A percentile compares a stretch with the other conserved stretches of the same genome.
phyloP scores from a whole-genome alignment of 371 early-diverging fungal genomes.

The Gilbertella persicaria region DNA sequence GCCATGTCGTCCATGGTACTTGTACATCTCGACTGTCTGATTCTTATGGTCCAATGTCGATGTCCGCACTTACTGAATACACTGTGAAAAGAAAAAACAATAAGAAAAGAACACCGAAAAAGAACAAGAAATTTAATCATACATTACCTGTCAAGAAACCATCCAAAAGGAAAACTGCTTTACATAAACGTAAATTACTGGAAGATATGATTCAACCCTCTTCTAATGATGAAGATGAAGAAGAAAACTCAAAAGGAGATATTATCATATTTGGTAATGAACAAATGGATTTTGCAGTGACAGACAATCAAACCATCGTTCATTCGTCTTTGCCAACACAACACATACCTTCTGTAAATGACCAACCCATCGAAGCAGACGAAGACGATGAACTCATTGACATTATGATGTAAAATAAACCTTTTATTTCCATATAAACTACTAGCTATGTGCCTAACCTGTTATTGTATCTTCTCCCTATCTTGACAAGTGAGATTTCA shows the following conservation, averaged over 20 bases:
- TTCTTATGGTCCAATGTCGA: slow-evolving; percentile 19
- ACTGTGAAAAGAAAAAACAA: slow-evolving; percentile 1
- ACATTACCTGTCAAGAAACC: slow-evolving; percentile 13
- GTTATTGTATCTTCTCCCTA: no score
- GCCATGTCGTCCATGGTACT: slow-evolving; percentile 16
- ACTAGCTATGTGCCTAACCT: background rate
- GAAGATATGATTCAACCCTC: slow-evolving; percentile 28
- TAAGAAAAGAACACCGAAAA: background rate
- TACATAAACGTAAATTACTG: slow-evolving; percentile 24
- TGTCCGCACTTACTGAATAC: slow-evolving; percentile 16
- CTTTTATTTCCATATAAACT: background rate
- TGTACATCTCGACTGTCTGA: slow-evolving; percentile 1
- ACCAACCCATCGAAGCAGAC: slow-evolving; percentile 8
- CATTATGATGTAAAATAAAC: slow-evolving; percentile 31
- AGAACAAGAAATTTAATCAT: slow-evolving; percentile 2
- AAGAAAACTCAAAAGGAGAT: slow-evolving; percentile 8
- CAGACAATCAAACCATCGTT: slow-evolving; percentile 33
- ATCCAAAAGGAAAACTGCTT: slow-evolving; percentile 15
- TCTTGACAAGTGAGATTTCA: no score
- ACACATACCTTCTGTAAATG: background rate
- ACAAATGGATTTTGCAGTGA: slow-evolving; percentile 25
- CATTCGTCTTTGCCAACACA: slow-evolving; percentile 7
- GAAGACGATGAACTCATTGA: slow-evolving; percentile 38
- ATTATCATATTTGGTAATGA: slow-evolving; percentile 26
- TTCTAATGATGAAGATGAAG: slow-evolving; percentile 13